Base-by-base conservation (phyloP, 345 rosid genomes). In the Luvunga scandens region DNA sequence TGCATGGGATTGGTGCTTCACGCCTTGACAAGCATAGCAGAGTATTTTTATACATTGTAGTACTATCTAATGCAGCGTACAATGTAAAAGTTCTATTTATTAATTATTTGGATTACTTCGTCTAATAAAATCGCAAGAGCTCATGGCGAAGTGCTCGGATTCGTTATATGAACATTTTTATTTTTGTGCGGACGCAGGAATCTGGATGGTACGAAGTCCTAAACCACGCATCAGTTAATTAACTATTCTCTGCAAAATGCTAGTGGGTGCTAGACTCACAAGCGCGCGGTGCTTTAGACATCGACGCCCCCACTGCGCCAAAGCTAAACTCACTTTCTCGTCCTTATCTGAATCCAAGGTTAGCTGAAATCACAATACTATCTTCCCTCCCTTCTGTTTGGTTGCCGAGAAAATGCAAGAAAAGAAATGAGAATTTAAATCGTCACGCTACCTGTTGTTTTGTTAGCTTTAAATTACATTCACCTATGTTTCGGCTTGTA, bases 331-430 rank as follows among this genome's bases (percentile, higher is more conserved):
- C 50, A 66, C 71, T 9, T 42, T 75, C 78, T 82, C 80, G 14
- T 84, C 85, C 59, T 36, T 33, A 10, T 71, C 80, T 57, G 69
- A 66, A 48, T 30, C 84, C 34, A 76, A 74, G 87, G 89, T 88
- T 69, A 33, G 73, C 31, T 33, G 28, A 27, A 9, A 55, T 38
- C 71, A 25, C 28, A 27, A n/a, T 9, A 33, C 65, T 39, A 21
- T 19, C 28, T 71, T 5, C 0, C 28, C 25, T 72, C 39, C 55
- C 4, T 62, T 8, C 30, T 63, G 69, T 72, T 57, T 80, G 79
- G 50, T 53, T 71, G 6, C 77, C 61, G 25, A 60, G 70, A 56
- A 77, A 66, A 77, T 50, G 25, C 16, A 55, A 42, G 45, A 27
- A 62, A 39, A 74, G 18, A 19, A 21, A 28, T n/a, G 2, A 9